These are phyloP conservation scores for Penicillium janthinellum DNA, from an alignment of 2,329 filamentous ascomycete species.

Conservation along the genomic window DNA sequence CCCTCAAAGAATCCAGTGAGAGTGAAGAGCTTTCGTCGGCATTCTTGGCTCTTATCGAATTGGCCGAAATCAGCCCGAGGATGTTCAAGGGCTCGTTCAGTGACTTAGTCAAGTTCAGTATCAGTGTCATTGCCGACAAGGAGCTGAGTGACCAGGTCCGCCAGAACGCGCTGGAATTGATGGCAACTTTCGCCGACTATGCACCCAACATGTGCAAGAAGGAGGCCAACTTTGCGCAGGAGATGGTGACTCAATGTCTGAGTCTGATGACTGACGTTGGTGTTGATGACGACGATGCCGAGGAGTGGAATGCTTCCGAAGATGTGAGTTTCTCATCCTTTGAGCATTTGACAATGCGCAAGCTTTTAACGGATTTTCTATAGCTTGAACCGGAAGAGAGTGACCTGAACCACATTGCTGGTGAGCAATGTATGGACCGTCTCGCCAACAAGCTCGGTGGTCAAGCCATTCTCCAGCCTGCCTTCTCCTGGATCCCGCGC, in stretches of 20 bases:
- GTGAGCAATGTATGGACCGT: conserved; percentile 97
- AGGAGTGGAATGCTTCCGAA: conserved; percentile 90
- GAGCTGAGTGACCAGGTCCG: conserved; percentile 86
- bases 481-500: conserved; percentile 92
- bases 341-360: neutral
- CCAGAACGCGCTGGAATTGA: conserved; percentile 93
- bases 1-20: conserved; percentile 87
- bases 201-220: conserved; percentile 93
- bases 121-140: conserved; percentile 94
- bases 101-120: conserved; percentile 87
- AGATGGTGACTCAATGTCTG: conserved; percentile 98
- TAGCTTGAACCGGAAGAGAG: conserved; percentile 93
- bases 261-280: conserved; percentile 98
- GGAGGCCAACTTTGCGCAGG: conserved; percentile 83
- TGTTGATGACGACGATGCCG: conserved; percentile 88
- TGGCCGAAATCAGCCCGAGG: conserved; percentile 90
- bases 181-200: conserved; percentile 97
- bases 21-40: conserved; percentile 90
- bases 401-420: conserved; percentile 94
- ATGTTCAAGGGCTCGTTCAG: conserved; percentile 98
- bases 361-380: conserved; percentile 24
- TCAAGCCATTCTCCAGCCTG: conserved; percentile 86
- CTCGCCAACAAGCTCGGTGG: conserved; percentile 96
- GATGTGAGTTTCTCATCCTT: conserved; percentile 62
- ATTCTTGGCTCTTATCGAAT: conserved; percentile 85